A percentile compares a stretch with the other conserved stretches of the same genome.
phyloP scores from a whole-genome alignment of 345 rosid species.

The Aquilaria malaccensis region DNA sequence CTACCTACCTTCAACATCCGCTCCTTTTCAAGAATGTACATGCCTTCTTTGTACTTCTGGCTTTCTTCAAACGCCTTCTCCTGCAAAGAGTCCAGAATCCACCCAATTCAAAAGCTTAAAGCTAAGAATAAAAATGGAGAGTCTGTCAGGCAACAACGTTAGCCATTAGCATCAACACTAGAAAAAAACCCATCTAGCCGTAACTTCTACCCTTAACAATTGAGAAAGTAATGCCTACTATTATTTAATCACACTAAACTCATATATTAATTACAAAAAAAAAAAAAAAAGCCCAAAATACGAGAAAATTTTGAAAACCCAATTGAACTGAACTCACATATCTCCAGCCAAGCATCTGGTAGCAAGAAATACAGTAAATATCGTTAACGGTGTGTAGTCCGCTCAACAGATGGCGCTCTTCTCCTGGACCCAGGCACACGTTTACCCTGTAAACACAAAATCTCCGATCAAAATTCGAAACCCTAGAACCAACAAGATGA shows the following conservation, averaged over 20 bases:
- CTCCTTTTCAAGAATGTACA: constrained; percentile 38
- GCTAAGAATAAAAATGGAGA: no score
- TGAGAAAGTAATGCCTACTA: no score
- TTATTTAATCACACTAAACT: no score
- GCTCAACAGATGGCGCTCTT: constrained; percentile 22
- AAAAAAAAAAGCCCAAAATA: no score
- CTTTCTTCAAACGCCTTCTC: constrained; percentile 41
- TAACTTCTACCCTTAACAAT: background rate
- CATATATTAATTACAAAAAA: no score
- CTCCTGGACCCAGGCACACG: constrained; percentile 30
- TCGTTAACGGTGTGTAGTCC: constrained; percentile 33
- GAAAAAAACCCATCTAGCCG: background rate
- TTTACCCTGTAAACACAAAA: constrained; percentile 24
- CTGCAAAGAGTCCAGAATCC: constrained; percentile 9
- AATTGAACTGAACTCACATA: constrained; percentile 19
- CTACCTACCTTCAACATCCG: constrained; percentile 31
- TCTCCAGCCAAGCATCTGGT: constrained; percentile 34
- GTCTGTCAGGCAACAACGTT: no score
- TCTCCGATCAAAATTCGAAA: background rate
- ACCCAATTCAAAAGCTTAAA: no score
- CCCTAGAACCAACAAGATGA: background rate
- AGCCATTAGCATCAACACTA: background rate
- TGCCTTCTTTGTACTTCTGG: constrained; percentile 37
- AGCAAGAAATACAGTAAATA: constrained; percentile 37
- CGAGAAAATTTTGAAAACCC: no score